phyloP scores from a whole-genome alignment of 768 basidiomycete species.

The Rhodotorula taiwanensis region DNA sequence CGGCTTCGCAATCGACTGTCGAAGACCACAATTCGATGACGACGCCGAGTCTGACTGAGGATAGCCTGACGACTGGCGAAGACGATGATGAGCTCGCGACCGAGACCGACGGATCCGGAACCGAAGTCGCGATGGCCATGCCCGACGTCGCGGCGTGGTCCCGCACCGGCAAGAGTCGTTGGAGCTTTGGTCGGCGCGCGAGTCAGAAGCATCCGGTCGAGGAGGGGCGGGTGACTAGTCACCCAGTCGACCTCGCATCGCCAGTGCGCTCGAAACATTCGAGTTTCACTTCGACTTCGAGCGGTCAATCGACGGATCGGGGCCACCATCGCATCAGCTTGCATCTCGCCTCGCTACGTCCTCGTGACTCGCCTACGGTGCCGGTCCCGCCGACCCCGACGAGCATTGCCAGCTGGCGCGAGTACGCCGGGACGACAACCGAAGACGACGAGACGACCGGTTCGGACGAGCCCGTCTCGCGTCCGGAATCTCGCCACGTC shows the following conservation, averaged over 20 bases:
- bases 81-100: slow-evolving; percentile 5
- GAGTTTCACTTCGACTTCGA: no score
- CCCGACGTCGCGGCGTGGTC: neutral
- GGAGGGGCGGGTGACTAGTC: no score
- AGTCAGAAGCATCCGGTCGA: neutral
- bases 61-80: slow-evolving; percentile 15
- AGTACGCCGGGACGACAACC: slow-evolving; percentile 21
- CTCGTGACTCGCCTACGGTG: neutral
- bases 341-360: neutral
- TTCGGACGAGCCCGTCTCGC: slow-evolving; percentile 17
- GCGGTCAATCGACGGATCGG: no score
- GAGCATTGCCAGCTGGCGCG: slow-evolving; percentile 5
- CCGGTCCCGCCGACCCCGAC: neutral
- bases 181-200: neutral
- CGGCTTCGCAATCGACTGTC: neutral
- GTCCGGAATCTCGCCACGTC: no score
- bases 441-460: slow-evolving; percentile 17
- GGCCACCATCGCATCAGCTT: neutral
- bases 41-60: slow-evolving; percentile 18
- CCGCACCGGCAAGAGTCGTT: neutral
- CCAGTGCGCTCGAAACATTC: no score
- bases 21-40: slow-evolving; percentile 4
- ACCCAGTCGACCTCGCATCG: no score
- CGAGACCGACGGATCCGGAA: slow-evolving; percentile 16
- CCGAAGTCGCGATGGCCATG: neutral